phyloP scores from a whole-genome alignment of 108 stramenopile genomes.

The Nitzschia sp. region DNA sequence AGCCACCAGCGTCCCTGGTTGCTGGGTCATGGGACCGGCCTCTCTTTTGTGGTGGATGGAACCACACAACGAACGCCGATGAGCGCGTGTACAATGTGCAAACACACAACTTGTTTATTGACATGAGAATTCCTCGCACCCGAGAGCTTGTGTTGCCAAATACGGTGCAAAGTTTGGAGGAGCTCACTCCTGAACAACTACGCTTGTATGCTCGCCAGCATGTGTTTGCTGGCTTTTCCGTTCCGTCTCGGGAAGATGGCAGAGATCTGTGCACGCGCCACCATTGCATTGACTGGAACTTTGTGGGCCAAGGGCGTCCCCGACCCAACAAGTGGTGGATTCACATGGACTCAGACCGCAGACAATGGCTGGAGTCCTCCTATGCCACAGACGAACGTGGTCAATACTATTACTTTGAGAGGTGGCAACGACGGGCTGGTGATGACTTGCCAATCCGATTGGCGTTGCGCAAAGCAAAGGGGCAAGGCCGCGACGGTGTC shows the following conservation, averaged over 20 bases:
- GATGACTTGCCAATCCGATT: slow-evolving; percentile 37
- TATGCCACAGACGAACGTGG: slow-evolving; percentile 76
- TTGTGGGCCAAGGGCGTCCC: slow-evolving; percentile 60
- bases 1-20: slow-evolving; percentile 29
- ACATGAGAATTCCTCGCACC: slow-evolving; percentile 76
- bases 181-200: slow-evolving; percentile 55
- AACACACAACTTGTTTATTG: slow-evolving; percentile 80
- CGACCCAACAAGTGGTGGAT: slow-evolving; percentile 91
- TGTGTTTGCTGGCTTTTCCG: slow-evolving; percentile 83
- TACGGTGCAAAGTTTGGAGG: slow-evolving; percentile 27
- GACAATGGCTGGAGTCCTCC: slow-evolving; percentile 77
- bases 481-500: slow-evolving; percentile 45
- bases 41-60: slow-evolving; percentile 84
- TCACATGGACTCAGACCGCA: slow-evolving; percentile 40
- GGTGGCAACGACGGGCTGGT: slow-evolving; percentile 67
- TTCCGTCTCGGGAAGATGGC: slow-evolving; percentile 20
- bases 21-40: slow-evolving; percentile 82
- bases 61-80: slow-evolving; percentile 72
- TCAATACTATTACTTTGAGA: slow-evolving; percentile 83
- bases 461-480: slow-evolving; percentile 47
- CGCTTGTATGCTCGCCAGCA: slow-evolving; percentile 82
- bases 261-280: slow-evolving; percentile 66
- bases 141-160: slow-evolving; percentile 38
- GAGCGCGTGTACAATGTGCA: slow-evolving; percentile 82
- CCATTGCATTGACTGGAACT: slow-evolving; percentile 92